Base-by-base conservation (phyloP, 2,329 filamentous ascomycete species). In the Zymoseptoria pseudotritici region DNA sequence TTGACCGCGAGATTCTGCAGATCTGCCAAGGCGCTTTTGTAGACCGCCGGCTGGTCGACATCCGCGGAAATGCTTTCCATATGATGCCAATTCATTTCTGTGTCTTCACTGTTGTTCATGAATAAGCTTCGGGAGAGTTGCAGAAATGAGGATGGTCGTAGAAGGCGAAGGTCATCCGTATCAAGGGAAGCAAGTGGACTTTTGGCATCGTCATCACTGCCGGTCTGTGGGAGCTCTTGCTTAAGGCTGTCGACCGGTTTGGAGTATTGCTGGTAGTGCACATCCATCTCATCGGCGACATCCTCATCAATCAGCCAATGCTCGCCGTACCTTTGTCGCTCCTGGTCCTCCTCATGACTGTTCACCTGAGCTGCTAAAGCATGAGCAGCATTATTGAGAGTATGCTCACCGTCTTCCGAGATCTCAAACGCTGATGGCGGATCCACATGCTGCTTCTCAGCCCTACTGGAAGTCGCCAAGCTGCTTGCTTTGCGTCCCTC, bases 381-480 rank as follows among this genome's bases (percentile, higher is more conserved):
- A 65, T 90, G 87, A 0, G 86, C 90, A 19, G 85, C 84, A 62
- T 81, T 74, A 56, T 95, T 89, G 7, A 96, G 79, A 4, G 82
- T 80, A 7, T 77, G 73, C 65, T 83, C 86, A 68, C 89, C 90
- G 59, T 85, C 81, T 21, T 79, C 75, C 66, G 86, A 84, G 24
- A 96, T 74, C 71, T 97, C 91, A 1, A 82, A 70, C 0, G 92
- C 91, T 1, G 89, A 86, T 0, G 88, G 86, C 1, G 90, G 76
- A 58, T 91, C 85, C 10, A 78, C 76, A 80, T 71, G 24, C 77
- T 73, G 29, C 84, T 64, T 24, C 72, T 65, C 69, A 76, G 63
- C 54, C 71, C 66, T 19, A 68, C 66, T 50, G 61, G 64, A 76
- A 76, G 19, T 51, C 21, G 24, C 50, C n/a, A 49, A 79, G 75